Percentiles rank a stretch among this genome's conserved stretches.
Conservation (phyloP, 192 early-diverging fungal genomes). For the Coemansia sp. region DNA sequence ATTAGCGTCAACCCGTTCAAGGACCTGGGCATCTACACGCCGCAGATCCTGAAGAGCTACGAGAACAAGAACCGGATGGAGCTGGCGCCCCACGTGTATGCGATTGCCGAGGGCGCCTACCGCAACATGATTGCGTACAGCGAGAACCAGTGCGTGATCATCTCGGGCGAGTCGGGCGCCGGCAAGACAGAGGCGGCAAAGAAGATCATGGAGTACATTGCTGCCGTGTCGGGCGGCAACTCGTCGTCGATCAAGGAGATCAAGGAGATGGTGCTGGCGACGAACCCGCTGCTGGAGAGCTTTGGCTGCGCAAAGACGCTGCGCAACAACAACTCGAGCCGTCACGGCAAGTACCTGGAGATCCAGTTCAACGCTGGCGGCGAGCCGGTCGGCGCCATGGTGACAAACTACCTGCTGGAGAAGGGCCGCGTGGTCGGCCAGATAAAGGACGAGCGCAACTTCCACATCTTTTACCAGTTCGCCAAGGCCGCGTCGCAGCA, state of each 20-base stretch:
- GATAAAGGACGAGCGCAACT: constrained; percentile 91
- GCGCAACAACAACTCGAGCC: constrained; percentile 97
- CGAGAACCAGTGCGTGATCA: constrained; percentile 99
- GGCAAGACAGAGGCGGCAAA: constrained; percentile 92
- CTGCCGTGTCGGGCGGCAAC: constrained; percentile 81
- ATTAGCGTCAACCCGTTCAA: constrained; percentile 95
- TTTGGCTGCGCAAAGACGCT: constrained; percentile 99
- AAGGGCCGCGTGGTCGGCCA: constrained; percentile 95
- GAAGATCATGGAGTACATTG: constrained; percentile 97
- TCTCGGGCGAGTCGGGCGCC: constrained; percentile 91
- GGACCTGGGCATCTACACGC: constrained; percentile 91
- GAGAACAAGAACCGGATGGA: constrained; percentile 79
- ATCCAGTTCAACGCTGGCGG: constrained; percentile 92
- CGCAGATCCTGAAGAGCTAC: constrained; percentile 80
- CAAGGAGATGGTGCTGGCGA: constrained; percentile 98
- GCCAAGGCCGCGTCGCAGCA: constrained; percentile 69
- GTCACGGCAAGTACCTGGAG: constrained; percentile 99
- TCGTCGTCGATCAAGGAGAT: constrained; percentile 79
- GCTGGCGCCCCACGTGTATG: constrained; percentile 97
- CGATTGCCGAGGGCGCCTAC: constrained; percentile 85
- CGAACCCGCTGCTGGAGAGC: constrained; percentile 94
- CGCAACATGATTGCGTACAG: constrained; percentile 97
- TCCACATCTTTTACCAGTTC: constrained; percentile 96
- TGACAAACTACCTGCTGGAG: constrained; percentile 96
- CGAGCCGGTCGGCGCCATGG: constrained; percentile 92